Base-by-base conservation (phyloP, 352 stramenopile species). In the Paralagenidium karlingii region DNA sequence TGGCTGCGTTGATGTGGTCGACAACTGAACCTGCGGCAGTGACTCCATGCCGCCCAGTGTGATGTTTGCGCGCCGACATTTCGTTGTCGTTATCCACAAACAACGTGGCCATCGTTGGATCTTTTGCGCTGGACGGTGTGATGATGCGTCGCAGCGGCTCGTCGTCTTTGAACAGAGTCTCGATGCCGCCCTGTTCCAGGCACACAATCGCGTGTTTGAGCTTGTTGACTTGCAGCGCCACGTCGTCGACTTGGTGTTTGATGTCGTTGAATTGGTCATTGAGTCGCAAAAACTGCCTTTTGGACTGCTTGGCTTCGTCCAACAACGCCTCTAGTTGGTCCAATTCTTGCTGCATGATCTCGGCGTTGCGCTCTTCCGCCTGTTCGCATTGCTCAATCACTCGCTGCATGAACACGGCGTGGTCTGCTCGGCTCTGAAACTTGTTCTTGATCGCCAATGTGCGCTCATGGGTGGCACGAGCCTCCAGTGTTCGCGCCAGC, bases 191-290 rank as follows among this genome's bases (percentile, higher is more conserved):
- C n/a, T 8, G 37, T 25, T 12, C 40, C 41, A 24, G 37, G 24
- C n/a, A 30, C 11, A 20, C 38, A 43, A 47, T 20, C 11, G 50
- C 34, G 7, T 47, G 33, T 8, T 37, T 40, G n/a, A 63, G 21
- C 3, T 56, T 56, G 12, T 74, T 78, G 38, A 77, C 37, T 30
- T 63, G 68, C 20, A 82, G 51, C 4, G 50, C 60, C 7, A 51
- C 47, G 28, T 69, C 69, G 45, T 82, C 62, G 8, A 75, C 70
- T 27, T 82, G 56, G 15, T 62, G 47, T 37, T 82, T 76, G 34
- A 69, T 25, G 13, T 60, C 19, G 2, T 69, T 58, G 28, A 76
- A 30, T 13, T 63, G 51, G 11, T 46, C 45, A 13, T 49, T 51
- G 15, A 53, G 40, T 2, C 46, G 33, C 11, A 29, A 25, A 20